Percentiles rank a stretch among this genome's conserved stretches.
phyloP scores from a whole-genome alignment of 345 rosid genomes.

The Gossypium ekmanianum region DNA sequence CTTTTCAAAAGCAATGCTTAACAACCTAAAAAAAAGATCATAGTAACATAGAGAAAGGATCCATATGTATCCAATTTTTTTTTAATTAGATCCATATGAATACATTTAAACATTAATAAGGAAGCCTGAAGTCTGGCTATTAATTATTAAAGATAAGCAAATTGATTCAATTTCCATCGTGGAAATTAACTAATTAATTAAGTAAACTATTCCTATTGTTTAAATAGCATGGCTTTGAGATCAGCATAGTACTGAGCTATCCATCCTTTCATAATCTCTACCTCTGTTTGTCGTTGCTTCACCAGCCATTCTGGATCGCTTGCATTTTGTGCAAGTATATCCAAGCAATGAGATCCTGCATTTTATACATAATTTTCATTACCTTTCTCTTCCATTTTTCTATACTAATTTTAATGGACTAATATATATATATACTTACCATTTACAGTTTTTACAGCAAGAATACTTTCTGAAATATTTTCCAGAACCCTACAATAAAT shows the following conservation, averaged over 20 bases:
- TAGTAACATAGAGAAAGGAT: too few relatives aligned
- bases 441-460: not conserved
- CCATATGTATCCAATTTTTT: too few relatives aligned
- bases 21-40: too few relatives aligned
- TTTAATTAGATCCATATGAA: too few relatives aligned
- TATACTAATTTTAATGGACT: not conserved
- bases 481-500: conserved; percentile 2
- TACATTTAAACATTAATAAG: not conserved
- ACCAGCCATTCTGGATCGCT: conserved; percentile 39
- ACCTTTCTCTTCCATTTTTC: not conserved
- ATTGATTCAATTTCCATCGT: not conserved
- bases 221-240: not conserved
- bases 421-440: not conserved
- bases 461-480: conserved; percentile 7
- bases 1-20: too few relatives aligned
- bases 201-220: not conserved
- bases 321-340: conserved; percentile 10
- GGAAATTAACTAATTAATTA: not conserved
- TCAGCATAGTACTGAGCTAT: conserved; percentile 25
- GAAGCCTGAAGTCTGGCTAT: not conserved
- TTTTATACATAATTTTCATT: not conserved
- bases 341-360: conserved; percentile 47
- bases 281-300: conserved; percentile 28
- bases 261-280: conserved; percentile 38
- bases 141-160: not conserved